These are phyloP conservation scores for Pseudognaphalium luteoalbum DNA, from an alignment of 129 eudicot species.

Conservation along the genomic window DNA sequence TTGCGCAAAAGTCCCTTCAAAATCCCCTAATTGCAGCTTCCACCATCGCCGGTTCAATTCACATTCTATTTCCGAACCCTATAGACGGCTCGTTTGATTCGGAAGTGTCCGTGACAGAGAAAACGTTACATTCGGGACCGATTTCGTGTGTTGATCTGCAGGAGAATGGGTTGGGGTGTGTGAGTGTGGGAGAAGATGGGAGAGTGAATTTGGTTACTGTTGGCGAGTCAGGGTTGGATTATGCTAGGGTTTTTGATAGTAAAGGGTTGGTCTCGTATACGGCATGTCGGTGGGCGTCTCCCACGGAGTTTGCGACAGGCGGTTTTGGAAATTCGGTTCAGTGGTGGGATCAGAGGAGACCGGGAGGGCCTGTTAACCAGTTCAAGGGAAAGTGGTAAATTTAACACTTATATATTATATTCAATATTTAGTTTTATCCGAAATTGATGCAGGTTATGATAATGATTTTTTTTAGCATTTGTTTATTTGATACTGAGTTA, in stretches of 20 bases:
- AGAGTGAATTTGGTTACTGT: constrained; percentile 69
- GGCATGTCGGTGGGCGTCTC: constrained; percentile 72
- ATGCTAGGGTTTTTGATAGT: constrained; percentile 58
- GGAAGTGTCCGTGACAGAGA: constrained; percentile 49
- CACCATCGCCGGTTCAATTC: constrained; percentile 64
- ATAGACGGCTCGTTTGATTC: constrained; percentile 39
- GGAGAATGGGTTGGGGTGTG: constrained; percentile 67
- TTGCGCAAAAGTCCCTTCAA: constrained; percentile 42
- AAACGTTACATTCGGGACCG: constrained; percentile 54
- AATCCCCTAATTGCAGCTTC: constrained; percentile 66
- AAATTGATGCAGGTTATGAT: not conserved
- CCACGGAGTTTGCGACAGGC: constrained; percentile 79
- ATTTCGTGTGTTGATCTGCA: constrained; percentile 56
- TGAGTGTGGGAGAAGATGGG: constrained; percentile 89
- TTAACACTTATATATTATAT: too few relatives aligned
- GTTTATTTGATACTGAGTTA: not conserved
- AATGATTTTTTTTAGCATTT: not conserved
- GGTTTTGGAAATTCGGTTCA: constrained; percentile 76
- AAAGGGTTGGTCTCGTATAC: constrained; percentile 68
- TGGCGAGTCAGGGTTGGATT: constrained; percentile 36
- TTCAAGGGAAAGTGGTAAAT: constrained; percentile 77
- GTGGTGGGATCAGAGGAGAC: constrained; percentile 90
- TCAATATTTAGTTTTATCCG: not conserved
- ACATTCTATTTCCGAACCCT: constrained; percentile 46
- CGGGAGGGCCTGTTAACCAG: constrained; percentile 64